phyloP scores from a whole-genome alignment of 1,284 basidiomycete species.

The Cryptococcus neoformans region DNA sequence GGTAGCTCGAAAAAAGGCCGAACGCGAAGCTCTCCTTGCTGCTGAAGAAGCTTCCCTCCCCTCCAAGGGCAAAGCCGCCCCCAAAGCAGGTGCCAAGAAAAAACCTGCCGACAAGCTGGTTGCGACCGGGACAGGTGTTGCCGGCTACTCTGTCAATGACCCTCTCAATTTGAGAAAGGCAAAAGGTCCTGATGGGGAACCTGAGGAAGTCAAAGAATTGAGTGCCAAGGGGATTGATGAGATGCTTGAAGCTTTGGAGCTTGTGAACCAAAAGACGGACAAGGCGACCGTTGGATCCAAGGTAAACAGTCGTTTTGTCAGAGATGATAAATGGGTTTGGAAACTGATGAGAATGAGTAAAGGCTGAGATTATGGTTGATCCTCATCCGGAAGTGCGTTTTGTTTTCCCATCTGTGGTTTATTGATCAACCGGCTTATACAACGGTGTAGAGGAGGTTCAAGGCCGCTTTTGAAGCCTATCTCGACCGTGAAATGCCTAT shows the following conservation, averaged over 20 bases:
- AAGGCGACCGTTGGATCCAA: conserved; percentile 74
- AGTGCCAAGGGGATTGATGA: conserved; percentile 87
- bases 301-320: conserved; percentile 17
- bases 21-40: conserved; percentile 56
- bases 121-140: conserved; percentile 21
- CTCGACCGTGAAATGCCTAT: conserved; percentile 82
- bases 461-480: conserved; percentile 91
- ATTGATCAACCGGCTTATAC: too few species aligned
- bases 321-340: background rate
- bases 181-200: conserved; percentile 25
- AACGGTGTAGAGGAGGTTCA: conserved; percentile 71
- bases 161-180: conserved; percentile 61
- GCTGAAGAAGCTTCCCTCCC: conserved; percentile 76
- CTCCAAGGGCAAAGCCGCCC: conserved; percentile 58
- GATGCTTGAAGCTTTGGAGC: conserved; percentile 81
- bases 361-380: conserved; percentile 76
- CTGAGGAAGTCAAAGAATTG: conserved; percentile 63
- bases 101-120: conserved; percentile 9
- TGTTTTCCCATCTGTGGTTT: conserved; percentile 4
- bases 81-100: conserved; percentile 40
- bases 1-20: conserved; percentile 53
- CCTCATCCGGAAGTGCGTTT: conserved; percentile 82
- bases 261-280: conserved; percentile 88
- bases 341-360: background rate
- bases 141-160: conserved; percentile 51